These are phyloP conservation scores for Ordospora pajunii DNA, from an alignment of 371 early-diverging fungal genomes.

Conservation along the genomic window DNA sequence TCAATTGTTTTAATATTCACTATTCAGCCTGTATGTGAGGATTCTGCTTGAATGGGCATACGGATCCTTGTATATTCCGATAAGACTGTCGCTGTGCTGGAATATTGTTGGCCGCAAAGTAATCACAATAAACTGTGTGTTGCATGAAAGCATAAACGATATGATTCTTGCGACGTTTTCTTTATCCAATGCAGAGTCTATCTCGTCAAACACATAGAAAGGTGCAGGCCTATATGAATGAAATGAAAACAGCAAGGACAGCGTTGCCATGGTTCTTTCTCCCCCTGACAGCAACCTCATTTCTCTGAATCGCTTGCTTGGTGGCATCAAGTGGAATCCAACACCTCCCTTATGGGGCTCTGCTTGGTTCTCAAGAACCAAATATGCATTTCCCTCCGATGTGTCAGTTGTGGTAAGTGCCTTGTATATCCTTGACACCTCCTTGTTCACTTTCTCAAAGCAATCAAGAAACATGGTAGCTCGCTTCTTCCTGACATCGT, in stretches of 20 bases:
- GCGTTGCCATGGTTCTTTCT: conserved; percentile 89
- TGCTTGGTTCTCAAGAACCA: conserved; percentile 77
- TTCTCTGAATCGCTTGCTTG: conserved; percentile 92
- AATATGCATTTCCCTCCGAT: conserved; percentile 67
- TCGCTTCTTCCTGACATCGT: conserved; percentile 70
- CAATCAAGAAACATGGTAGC: conserved; percentile 71
- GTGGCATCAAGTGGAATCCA: conserved; percentile 95
- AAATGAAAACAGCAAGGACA: conserved; percentile 90
- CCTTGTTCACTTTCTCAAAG: conserved; percentile 74
- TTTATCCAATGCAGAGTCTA: conserved; percentile 95
- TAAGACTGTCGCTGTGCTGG: conserved; percentile 79
- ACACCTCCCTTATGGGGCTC: conserved; percentile 86
- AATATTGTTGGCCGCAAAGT: conserved; percentile 85
- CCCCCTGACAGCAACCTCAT: conserved; percentile 96
- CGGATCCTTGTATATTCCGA: conserved; percentile 74
- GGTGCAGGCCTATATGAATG: conserved; percentile 83
- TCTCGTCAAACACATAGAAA: conserved; percentile 97
- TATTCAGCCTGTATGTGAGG: conserved; percentile 16
- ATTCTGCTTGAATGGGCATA: conserved; percentile 8
- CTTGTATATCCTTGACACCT: conserved; percentile 84
- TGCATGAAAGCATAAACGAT: conserved; percentile 67
- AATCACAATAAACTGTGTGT: conserved; percentile 84
- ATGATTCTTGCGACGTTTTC: conserved; percentile 83
- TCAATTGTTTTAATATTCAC: too few species aligned
- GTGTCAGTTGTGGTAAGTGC: conserved; percentile 70